Evolutionary conservation across 192 early-diverging fungal genomes (phyloP), one percentile per base, ranked within the genome.

Genomic region (Entomortierella chlamydospora): DNA sequence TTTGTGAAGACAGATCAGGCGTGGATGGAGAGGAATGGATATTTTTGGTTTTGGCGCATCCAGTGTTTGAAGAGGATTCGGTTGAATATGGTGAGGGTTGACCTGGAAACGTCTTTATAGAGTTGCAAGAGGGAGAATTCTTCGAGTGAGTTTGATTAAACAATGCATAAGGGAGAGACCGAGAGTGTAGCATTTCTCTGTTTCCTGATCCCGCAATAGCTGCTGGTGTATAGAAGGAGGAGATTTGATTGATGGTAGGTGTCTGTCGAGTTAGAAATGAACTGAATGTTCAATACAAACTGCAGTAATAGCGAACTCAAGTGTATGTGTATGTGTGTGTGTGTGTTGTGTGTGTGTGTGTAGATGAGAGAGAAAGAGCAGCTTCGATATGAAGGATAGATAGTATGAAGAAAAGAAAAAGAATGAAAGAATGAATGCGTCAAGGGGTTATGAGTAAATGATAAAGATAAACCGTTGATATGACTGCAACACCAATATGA

Each of bases 101-200:
- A 26, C 22, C 28, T 7, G 53, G 30, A 18, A 26, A 56, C 7
- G 53, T 55, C 10, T 29, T 66, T 22, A 29, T 34, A 29, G 34
- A 55, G 39, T 20, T 34, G 41, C 53, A 55, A 55, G 15, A 43
- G 52, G 51, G 51, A 41, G 62, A 50, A 29, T 31, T 12, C 20
- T n/a, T 64, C 10, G 49, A 6, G 62, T 64, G 50, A 64, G 51
- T 64, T 53, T 64, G 25, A 39, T 43, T 15, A 29, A 8, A 52
- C 25, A 30, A 5, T n/a, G 51, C 25, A 54, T 5, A 29, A 37
- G 43, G 30, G 23, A 29, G 61, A 31, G 60, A 62, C 29, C 43
- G 43, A 50, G 28, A 49, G 10, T n/a, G 57, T 20, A 42, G 39
- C 57, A 59, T 59, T 59, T 29, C 22, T 33, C 30, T 23, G 22